A percentile compares a stretch with the other conserved stretches of the same genome.
These are phyloP conservation scores for Peronosclerospora sorghi DNA, from an alignment of 352 stramenopile genomes.

Conservation along the genomic window DNA sequence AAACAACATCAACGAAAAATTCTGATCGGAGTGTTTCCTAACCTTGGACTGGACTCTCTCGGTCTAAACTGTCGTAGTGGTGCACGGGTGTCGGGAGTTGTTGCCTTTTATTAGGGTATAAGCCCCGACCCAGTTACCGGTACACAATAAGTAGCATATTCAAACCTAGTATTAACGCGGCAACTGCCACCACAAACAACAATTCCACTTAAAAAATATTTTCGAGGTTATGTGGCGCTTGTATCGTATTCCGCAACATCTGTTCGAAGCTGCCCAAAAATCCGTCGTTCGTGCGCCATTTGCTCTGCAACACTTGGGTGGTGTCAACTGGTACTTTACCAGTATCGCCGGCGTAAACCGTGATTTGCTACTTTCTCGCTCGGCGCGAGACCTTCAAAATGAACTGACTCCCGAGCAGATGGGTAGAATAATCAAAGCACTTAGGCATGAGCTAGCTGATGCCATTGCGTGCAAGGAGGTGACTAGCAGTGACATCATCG, in stretches of 20 bases:
- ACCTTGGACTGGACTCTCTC: too few relatives aligned
- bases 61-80: too few relatives aligned
- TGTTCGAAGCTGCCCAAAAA: conserved; percentile 9
- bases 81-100: too few relatives aligned
- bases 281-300: conserved; percentile 7
- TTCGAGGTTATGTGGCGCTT: conserved; percentile 37
- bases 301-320: conserved; percentile 6
- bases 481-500: conserved; percentile 32
- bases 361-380: conserved; percentile 31
- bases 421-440: conserved; percentile 23
- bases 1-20: background rate
- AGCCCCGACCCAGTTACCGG: too few relatives aligned
- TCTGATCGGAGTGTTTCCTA: too few relatives aligned
- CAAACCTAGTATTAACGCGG: conserved; percentile 12
- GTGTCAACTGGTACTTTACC: conserved; percentile 21
- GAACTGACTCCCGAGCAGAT: conserved; percentile 28
- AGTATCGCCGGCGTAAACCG: conserved; percentile 35
- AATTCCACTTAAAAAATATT: conserved; percentile 8
- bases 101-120: too few relatives aligned
- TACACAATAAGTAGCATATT: conserved; percentile 5
- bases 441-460: conserved; percentile 26
- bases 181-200: conserved; percentile 12
- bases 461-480: conserved; percentile 27
- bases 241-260: conserved; percentile 35
- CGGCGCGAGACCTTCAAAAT: conserved; percentile 22